Base-by-base conservation (phyloP, 257 asterid genomes). In the Solanum dulcamara region DNA sequence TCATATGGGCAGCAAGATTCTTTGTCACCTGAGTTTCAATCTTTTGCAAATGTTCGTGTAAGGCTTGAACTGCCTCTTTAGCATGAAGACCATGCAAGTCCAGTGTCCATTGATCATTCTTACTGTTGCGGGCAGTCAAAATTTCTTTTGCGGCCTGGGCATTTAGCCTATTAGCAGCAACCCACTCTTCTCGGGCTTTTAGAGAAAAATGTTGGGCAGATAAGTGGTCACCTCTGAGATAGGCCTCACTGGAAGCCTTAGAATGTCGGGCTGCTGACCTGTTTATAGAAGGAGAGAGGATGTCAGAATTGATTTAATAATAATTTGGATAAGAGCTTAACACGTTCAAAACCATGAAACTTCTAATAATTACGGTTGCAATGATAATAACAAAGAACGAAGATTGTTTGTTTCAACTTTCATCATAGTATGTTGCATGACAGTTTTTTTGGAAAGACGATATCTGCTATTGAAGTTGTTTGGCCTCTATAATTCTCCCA, bases 71-170 rank as follows among this genome's bases (percentile, higher is more conserved):
- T 83, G 99, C 98, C 90, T 96, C 99, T 18, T 89, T 88, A 53
- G 97, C 93, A 87, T 96, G 98, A 86, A 96, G 97, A 86, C 99
- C 99, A 90, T 96, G 99, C 88, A 96, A 91, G 88, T 96, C 99
- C 90, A 96, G 80, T 83, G 93, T 93, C 97, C 97, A 94, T 33
- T 44, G 32, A 87, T 96, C 98, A 89, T 93, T 96, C 79, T 89
- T 85, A 80, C 83, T 30, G 84, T 96, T 96, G 90, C 94, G 92
- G 80, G 89, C 24, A 24, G 85, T 86, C 88, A 96, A 84, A 81
- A 96, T 96, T 85, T 93, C 96, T 87, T 84, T 91, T 81, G 99
- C 98, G 44, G 99, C 99, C 90, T 93, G 86, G 83, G 92, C 85
- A 91, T 96, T 94, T 42, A 96, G 93, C 86, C 90, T 91, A 85